Percentiles rank a stretch among this genome's conserved stretches.
Conservation (phyloP, 805 yeast species). For the Candida arabinofermentans region DNA sequence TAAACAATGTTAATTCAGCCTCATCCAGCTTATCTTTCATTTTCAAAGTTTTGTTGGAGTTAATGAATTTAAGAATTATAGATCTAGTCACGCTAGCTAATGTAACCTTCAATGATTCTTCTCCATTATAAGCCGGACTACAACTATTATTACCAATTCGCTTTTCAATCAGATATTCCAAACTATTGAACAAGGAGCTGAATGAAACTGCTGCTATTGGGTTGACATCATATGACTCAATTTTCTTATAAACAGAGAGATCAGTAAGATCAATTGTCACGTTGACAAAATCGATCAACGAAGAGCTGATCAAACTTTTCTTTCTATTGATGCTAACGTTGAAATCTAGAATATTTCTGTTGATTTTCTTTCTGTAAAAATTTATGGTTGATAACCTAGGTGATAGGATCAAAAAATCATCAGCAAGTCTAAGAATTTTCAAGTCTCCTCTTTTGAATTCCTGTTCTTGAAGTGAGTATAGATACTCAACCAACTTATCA, state of each 20-base stretch:
- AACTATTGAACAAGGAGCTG: conserved; percentile 19
- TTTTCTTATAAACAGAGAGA: conserved; percentile 35
- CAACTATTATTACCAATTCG: conserved; percentile 32
- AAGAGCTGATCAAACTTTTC: conserved; percentile 32
- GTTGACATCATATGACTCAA: conserved; percentile 16
- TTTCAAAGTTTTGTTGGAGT: conserved; percentile 14
- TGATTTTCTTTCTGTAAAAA: conserved; percentile 27
- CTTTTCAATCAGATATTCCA: conserved; percentile 26
- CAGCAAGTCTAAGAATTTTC: conserved; percentile 64
- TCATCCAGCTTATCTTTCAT: conserved; percentile 6
- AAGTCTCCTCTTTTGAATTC: neutral
- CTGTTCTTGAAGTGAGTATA: conserved; percentile 18
- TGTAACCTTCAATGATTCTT: conserved; percentile 19
- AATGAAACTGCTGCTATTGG: conserved; percentile 11
- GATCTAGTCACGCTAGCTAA: conserved; percentile 12
- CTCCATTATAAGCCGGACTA: conserved; percentile 19
- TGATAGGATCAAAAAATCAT: conserved; percentile 78
- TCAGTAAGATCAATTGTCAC: conserved; percentile 31
- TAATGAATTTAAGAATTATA: conserved; percentile 14
- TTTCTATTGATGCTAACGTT: conserved; percentile 37
- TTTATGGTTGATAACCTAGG: conserved; percentile 32
- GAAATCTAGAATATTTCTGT: conserved; percentile 38
- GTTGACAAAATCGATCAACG: conserved; percentile 39
- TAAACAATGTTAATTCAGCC: conserved; percentile 2
- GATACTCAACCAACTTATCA: conserved; percentile 49